These are phyloP conservation scores for Dentipellis sp. DNA, from an alignment of 768 basidiomycete species.

Conservation along the genomic window DNA sequence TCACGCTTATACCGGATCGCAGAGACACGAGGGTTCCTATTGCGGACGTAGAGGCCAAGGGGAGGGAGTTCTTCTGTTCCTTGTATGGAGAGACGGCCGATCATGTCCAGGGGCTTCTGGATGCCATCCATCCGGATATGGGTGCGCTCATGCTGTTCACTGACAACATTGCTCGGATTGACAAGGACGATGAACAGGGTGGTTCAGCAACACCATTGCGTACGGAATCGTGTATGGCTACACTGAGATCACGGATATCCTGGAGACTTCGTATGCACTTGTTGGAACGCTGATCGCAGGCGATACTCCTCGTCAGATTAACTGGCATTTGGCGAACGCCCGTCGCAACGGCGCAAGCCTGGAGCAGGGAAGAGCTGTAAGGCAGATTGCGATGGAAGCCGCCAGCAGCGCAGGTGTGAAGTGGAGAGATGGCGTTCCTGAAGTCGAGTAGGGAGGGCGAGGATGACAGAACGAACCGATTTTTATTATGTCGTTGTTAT, in stretches of 20 bases:
- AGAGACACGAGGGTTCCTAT: conserved; percentile 36
- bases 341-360: conserved; percentile 42
- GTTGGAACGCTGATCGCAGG: conserved; percentile 53
- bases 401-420: conserved; percentile 36
- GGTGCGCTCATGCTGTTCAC: conserved; percentile 29
- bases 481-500: too few species aligned
- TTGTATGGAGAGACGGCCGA: conserved; percentile 51
- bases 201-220: conserved; percentile 42
- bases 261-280: conserved; percentile 52
- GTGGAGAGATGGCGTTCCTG: conserved; percentile 48
- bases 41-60: conserved; percentile 33
- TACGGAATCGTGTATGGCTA: conserved; percentile 51
- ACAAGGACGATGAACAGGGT: conserved; percentile 27
- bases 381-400: conserved; percentile 45
- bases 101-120: conserved; percentile 36
- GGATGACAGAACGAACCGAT: too few species aligned
- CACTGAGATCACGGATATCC: conserved; percentile 33
- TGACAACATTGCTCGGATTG: not conserved
- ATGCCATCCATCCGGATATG: conserved; percentile 51
- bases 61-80: conserved; percentile 33
- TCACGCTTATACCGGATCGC: not conserved
- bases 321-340: conserved; percentile 58
- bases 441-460: conserved; percentile 15
- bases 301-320: conserved; percentile 54
- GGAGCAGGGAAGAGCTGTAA: conserved; percentile 44